Evolutionary conservation across 1,284 basidiomycete genomes (phyloP).

Genomic region (Tilletiopsis washingtonensis): DNA sequence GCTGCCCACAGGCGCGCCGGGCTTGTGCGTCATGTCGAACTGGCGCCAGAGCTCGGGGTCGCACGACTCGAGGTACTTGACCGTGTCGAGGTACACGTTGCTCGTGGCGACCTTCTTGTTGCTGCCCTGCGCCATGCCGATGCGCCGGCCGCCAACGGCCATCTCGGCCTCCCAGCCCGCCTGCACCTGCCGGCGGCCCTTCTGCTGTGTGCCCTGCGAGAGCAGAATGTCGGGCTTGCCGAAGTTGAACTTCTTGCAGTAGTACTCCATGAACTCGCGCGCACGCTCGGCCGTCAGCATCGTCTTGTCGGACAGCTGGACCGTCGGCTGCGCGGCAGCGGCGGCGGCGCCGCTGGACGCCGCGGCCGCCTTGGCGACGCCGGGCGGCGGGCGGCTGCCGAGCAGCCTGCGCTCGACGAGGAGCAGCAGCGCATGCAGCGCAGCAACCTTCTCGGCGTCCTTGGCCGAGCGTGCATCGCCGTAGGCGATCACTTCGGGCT

Average conservation of each 20-base stretch:
- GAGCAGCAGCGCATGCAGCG: conserved; percentile 42
- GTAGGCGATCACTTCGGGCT: conserved; percentile 47
- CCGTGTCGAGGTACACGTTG: conserved; percentile 77
- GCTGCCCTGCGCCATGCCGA: conserved; percentile 65
- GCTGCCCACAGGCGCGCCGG: conserved; percentile 50
- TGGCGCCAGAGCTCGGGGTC: conserved; percentile 71
- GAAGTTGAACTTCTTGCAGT: conserved; percentile 74
- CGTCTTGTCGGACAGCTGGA: conserved; percentile 4
- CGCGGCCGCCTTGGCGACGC: background rate
- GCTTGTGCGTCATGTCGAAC: conserved; percentile 52
- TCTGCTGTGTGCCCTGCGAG: background rate
- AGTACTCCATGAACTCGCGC: conserved; percentile 88
- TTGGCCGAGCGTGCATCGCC: conserved; percentile 64
- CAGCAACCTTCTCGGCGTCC: conserved; percentile 55
- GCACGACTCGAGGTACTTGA: conserved; percentile 73
- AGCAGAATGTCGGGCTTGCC: conserved; percentile 64
- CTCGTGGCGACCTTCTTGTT: conserved; percentile 70
- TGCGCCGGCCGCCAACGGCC: conserved; percentile 66
- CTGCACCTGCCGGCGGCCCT: conserved; percentile 26
- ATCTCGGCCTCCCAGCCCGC: conserved; percentile 70
- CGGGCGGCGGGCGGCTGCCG: background rate
- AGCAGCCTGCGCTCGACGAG: conserved; percentile 4
- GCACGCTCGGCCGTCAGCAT: conserved; percentile 65
- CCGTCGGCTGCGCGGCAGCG: conserved; percentile 16
- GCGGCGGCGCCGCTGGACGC: background rate